phyloP scores from a whole-genome alignment of 2,329 filamentous ascomycete genomes.

The Exophiala phaeomuriformis region DNA sequence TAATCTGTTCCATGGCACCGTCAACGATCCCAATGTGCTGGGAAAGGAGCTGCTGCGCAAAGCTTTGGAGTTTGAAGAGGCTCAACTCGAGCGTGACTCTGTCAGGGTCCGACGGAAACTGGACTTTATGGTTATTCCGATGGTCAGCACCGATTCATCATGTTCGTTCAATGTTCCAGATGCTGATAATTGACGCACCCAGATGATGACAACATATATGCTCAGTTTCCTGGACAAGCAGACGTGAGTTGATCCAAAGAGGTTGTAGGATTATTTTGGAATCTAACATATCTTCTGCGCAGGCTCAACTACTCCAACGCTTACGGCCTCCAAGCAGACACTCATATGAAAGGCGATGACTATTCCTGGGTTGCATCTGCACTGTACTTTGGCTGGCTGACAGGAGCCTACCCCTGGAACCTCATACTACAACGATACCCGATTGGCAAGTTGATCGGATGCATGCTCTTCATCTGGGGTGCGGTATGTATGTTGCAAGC shows the following conservation, averaged over 20 bases:
- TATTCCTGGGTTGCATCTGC: constrained; percentile 43
- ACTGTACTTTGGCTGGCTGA: constrained; percentile 41
- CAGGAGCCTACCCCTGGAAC: constrained; percentile 37
- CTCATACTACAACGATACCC: constrained; percentile 38
- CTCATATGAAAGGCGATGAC: constrained; percentile 36
- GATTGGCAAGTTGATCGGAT: constrained; percentile 38
- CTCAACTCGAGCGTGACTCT: constrained; percentile 31
- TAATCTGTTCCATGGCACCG: not conserved
- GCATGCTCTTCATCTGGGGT: constrained; percentile 39
- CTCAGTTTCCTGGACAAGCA: constrained; percentile 32
- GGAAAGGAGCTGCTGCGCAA: constrained; percentile 30
- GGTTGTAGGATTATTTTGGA: not conserved
- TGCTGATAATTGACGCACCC: not conserved
- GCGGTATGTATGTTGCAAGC: constrained; percentile 35
- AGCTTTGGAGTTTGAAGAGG: constrained; percentile 33
- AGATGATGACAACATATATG: constrained; percentile 36
- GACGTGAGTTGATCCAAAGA: constrained; percentile 17
- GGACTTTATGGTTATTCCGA: constrained; percentile 35
- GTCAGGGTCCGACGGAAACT: constrained; percentile 34
- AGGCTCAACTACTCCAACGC: constrained; percentile 37
- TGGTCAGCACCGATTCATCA: constrained; percentile 27
- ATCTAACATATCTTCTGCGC: not conserved
- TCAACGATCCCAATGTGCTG: constrained; percentile 17
- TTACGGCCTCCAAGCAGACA: constrained; percentile 39
- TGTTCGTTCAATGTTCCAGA: not conserved